phyloP scores from a whole-genome alignment of 495 filamentous ascomycete species.

The Talaromyces trachyspermus region DNA sequence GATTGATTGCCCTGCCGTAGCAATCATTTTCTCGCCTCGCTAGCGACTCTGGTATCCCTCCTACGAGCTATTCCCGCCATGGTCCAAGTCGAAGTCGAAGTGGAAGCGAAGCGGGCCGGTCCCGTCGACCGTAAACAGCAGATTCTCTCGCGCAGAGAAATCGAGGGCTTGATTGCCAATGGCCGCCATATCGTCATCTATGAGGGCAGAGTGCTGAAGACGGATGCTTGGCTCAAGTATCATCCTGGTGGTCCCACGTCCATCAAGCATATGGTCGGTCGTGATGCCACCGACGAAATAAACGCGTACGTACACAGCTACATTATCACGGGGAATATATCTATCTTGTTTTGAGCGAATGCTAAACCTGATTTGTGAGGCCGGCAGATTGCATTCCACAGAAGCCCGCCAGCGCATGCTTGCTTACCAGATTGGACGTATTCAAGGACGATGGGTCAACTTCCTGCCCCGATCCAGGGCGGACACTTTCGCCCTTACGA shows the following conservation, averaged over 20 bases:
- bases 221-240: conserved; percentile 79
- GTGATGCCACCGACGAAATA: conserved; percentile 95
- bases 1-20: too few species aligned
- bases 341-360: background rate
- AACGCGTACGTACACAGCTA: conserved; percentile 55
- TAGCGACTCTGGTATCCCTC: too few species aligned
- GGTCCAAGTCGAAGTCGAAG: background rate
- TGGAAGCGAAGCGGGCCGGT: background rate
- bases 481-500: conserved; percentile 65
- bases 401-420: conserved; percentile 73
- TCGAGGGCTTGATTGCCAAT: conserved; percentile 82
- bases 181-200: conserved; percentile 77
- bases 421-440: conserved; percentile 73
- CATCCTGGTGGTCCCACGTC: conserved; percentile 92
- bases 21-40: too few species aligned
- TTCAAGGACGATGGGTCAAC: conserved; percentile 79
- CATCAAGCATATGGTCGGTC: conserved; percentile 90
- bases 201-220: conserved; percentile 72
- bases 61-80: too few species aligned
- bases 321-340: background rate
- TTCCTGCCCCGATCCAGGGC: conserved; percentile 92
- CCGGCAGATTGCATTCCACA: conserved; percentile 66
- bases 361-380: background rate
- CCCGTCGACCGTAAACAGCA: conserved; percentile 36
- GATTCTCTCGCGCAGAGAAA: conserved; percentile 60